A percentile compares a stretch with the other conserved stretches of the same genome.
phyloP scores from a whole-genome alignment of 2,329 filamentous ascomycete genomes.

The Colletotrichum simmondsii region DNA sequence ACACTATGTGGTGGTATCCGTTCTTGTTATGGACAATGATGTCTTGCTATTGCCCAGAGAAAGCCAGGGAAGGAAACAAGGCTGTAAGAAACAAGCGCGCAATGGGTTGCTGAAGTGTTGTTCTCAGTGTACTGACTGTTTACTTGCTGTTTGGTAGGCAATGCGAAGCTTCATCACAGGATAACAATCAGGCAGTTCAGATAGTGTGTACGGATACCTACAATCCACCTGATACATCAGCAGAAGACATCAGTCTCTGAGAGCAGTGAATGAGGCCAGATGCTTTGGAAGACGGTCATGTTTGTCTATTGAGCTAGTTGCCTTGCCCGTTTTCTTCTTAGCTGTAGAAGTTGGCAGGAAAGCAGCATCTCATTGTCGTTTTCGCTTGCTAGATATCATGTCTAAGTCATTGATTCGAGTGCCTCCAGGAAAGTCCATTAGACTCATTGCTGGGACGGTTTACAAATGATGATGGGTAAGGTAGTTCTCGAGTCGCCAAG shows the following conservation, averaged over 20 bases:
- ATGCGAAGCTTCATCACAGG: neutral
- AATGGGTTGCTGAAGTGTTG: neutral
- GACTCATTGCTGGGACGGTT: neutral
- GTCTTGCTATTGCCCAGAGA: neutral
- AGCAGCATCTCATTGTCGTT: slow-evolving; percentile 14
- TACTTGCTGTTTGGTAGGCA: neutral
- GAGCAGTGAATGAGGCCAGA: neutral
- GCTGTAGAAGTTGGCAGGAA: too few relatives aligned
- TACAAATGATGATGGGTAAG: neutral
- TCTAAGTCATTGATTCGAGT: neutral
- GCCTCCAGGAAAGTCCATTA: neutral
- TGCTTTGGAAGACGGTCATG: neutral
- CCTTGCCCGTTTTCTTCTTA: neutral
- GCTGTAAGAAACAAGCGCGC: neutral
- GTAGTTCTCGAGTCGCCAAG: neutral
- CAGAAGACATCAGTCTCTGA: neutral
- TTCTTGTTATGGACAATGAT: neutral
- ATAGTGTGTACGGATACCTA: neutral
- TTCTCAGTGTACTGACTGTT: neutral
- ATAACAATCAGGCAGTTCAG: neutral
- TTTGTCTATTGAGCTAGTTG: slow-evolving; percentile 1
- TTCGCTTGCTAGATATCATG: slow-evolving; percentile 9
- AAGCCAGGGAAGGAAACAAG: slow-evolving; percentile 13
- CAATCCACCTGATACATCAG: neutral
- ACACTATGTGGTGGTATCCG: neutral